phyloP scores from a whole-genome alignment of 257 asterid genomes.

The Hygrophila difformis region DNA sequence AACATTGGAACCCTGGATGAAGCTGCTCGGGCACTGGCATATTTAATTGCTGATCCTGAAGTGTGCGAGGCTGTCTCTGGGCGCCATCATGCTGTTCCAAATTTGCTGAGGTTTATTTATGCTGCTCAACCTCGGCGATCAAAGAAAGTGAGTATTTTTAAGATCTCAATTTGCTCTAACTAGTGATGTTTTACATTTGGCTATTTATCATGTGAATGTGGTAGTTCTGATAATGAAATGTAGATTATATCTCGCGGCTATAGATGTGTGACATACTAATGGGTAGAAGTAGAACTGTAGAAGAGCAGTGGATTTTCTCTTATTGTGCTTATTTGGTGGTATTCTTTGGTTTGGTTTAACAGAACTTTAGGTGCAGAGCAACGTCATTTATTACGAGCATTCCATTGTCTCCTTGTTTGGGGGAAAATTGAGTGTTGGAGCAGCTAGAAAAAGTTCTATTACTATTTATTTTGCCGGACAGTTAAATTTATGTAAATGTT shows the following conservation, averaged over 20 bases:
- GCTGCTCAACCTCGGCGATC: conserved; percentile 77
- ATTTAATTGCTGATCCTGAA: conserved; percentile 71
- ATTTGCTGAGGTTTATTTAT: conserved; percentile 80
- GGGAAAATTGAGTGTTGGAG: background rate
- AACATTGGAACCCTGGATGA: conserved; percentile 72
- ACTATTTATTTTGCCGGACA: conserved; percentile 10
- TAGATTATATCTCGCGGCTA: background rate
- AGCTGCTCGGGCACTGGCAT: conserved; percentile 92
- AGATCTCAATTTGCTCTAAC: background rate
- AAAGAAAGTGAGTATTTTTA: conserved; percentile 46
- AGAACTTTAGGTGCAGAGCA: too few species aligned
- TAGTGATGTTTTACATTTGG: background rate
- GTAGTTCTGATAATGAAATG: background rate
- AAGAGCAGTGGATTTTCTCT: too few species aligned
- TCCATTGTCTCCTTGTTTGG: too few species aligned
- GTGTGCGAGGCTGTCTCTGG: conserved; percentile 67
- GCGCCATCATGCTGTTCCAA: conserved; percentile 84
- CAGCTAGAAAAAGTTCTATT: conserved; percentile 3
- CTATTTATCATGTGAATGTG: background rate
- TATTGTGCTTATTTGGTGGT: too few species aligned
- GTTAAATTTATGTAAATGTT: conserved; percentile 25
- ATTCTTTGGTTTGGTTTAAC: too few species aligned
- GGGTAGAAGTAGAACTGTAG: too few species aligned
- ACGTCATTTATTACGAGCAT: too few species aligned
- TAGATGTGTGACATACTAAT: background rate